Base-by-base conservation (phyloP, 208 protist species). In the Acanthamoeba castellanii region DNA sequence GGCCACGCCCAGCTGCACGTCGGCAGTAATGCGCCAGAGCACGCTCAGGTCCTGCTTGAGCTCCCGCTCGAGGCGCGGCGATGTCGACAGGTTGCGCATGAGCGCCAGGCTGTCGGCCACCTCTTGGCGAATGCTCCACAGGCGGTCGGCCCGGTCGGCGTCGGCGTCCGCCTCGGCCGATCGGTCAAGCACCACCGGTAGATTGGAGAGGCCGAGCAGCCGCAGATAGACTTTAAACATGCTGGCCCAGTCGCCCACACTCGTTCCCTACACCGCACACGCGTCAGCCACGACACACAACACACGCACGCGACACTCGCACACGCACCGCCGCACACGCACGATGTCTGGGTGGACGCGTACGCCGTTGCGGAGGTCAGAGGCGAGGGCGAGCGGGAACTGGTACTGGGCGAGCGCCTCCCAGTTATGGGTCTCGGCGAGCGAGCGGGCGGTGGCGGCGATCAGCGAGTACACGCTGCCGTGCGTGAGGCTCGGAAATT, bases 391-490 rank as follows among this genome's bases (percentile, higher is more conserved):
- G 34, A 47, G 66, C 66, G 66, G 66, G 6, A 74, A 74, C 66
- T n/a, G n/a, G 66, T 37, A 47, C 13, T 8, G 70, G 16, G 70
- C 70, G 70, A 78, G 70, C 13, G 34, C 34, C 8, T 16, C n/a
- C 81, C 81, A 88, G 30, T 64, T 22, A 13, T 88, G 81, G 6
- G 81, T 88, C 37, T 88, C 81, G 50, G 52, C 50, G 14, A 88
- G 18, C 16, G 52, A 88, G 5, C 81, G 81, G 45, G 81, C 42
- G 9, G 81, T 52, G 37, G 50, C 11, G 81, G 81, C 81, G 34
- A 88, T 88, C 25, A 88, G 42, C 25, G 50, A 66, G 50, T 88
- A 88, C 27, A 88, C 52, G 81, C 81, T 88, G 25, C 81, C 81
- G 50, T 66, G 42, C 16, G 81, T 88, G 52, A 88, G 81, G 27